Percentiles rank a stretch among this genome's conserved stretches.
Evolutionary conservation across 2,329 filamentous ascomycete genomes (phyloP).

Genomic region (Talaromyces sp.): DNA sequence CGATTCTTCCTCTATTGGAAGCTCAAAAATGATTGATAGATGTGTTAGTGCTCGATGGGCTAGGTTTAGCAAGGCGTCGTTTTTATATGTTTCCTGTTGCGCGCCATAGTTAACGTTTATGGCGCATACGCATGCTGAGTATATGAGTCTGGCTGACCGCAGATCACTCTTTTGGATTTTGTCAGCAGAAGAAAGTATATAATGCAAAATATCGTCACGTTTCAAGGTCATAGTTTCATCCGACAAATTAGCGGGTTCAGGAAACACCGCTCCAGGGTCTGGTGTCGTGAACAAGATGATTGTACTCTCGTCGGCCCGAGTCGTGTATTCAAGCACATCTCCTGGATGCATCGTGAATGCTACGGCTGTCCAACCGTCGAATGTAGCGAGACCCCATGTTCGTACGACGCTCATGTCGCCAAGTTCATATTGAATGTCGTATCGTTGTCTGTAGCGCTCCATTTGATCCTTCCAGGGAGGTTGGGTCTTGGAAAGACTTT

Average conservation of each 20-base stretch:
- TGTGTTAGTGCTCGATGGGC: conserved; percentile 25
- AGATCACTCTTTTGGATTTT: conserved; percentile 16
- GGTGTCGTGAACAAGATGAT: conserved; percentile 33
- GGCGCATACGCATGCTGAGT: conserved; percentile 33
- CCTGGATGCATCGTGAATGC: conserved; percentile 52
- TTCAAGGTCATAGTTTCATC: conserved; percentile 16
- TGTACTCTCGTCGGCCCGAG: conserved; percentile 42
- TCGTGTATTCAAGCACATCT: conserved; percentile 54
- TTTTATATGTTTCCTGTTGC: background rate
- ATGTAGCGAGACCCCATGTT: conserved; percentile 51
- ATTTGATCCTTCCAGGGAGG: conserved; percentile 28
- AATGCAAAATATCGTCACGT: conserved; percentile 24
- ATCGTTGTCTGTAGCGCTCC: conserved; percentile 36
- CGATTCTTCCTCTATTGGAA: conserved; percentile 28
- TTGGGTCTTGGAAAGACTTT: background rate
- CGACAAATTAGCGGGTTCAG: conserved; percentile 17
- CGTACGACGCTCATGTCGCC: conserved; percentile 46
- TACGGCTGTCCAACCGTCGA: conserved; percentile 45
- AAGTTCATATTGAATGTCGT: conserved; percentile 48
- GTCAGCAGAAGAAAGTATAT: conserved; percentile 23
- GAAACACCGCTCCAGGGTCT: conserved; percentile 16
- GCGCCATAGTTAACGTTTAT: conserved; percentile 26
- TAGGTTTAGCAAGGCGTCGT: conserved; percentile 18
- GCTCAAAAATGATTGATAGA: conserved; percentile 7
- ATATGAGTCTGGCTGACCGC: conserved; percentile 29